Base-by-base conservation (phyloP, 2,329 filamentous ascomycete species). In the Orbilia javanica region DNA sequence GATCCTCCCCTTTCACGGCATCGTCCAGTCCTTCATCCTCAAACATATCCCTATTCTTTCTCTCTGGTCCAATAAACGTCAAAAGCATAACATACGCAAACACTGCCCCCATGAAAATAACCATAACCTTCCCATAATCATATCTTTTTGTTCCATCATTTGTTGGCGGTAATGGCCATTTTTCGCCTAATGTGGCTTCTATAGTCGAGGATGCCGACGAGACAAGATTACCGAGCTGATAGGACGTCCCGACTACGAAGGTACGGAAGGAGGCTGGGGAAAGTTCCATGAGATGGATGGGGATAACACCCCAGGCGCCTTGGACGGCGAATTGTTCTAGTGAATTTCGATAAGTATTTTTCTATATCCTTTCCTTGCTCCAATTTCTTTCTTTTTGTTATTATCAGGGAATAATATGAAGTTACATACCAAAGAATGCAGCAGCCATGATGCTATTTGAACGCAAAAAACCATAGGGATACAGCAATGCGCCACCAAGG, bases 81-180 rank as follows among this genome's bases (percentile, higher is more conserved):
- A 93, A 82, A 4, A 89, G 0, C 42, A 90, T 86, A n/a, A 88
- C 86, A 76, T 89, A 90, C 27, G 82, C 87, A 81, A 88, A 97
- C 0, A 96, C 93, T 80, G 91, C 93, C 0, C 88, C 94, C 92
- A 97, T 94, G 84, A 97, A 97, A 82, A 96, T 96, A 82, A 91
- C 93, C 80, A 97, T 95, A 8, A 96, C 93, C 81, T 90, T 90
- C 44, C 93, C 93, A 81, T 96, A 96, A 75, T 93, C 85, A 83
- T 91, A 93, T 2, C 91, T 86, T 55, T 84, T 83, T 34, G 84
- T 83, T 0, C 85, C 87, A 0, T 84, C 83, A 18, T 86, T 83
- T 0, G 87, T 88, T 0, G 88, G 85, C 0, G 90, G 86, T 2
- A 96, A 86, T 0, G 92, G 92, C 83, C 93, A 96, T 0, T 86